Percentiles rank a stretch among this genome's conserved stretches.
Evolutionary conservation across 2,329 filamentous ascomycete genomes (phyloP).

Genomic region (Xylariales sp.): DNA sequence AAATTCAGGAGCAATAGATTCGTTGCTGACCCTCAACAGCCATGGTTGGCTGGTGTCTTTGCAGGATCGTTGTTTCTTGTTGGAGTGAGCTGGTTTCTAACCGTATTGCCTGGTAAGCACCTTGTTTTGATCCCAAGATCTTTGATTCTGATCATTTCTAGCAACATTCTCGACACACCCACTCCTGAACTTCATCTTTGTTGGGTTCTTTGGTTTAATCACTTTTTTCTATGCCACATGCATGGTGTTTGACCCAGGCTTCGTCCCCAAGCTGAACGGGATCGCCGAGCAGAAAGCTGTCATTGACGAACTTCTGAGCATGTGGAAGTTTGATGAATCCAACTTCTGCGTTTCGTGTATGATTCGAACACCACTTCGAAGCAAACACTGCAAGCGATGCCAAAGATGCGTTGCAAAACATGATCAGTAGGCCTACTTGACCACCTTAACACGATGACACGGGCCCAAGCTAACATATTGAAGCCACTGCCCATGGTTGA

Average conservation of each 20-base stretch:
- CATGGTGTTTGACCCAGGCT: conserved; percentile 88
- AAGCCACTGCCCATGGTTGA: conserved; percentile 95
- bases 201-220: conserved; percentile 58
- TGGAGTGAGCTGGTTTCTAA: conserved; percentile 68
- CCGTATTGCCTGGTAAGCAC: conserved; percentile 64
- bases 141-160: conserved; percentile 34
- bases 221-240: conserved; percentile 82
- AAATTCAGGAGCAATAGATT: background rate
- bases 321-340: conserved; percentile 88
- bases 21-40: conserved; percentile 40
- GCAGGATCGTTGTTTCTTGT: conserved; percentile 79
- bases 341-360: conserved; percentile 95
- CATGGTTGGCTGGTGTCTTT: conserved; percentile 92
- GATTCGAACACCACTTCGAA: conserved; percentile 85
- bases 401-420: conserved; percentile 91
- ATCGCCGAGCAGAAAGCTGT: conserved; percentile 84
- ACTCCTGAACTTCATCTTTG: conserved; percentile 76
- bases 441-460: background rate
- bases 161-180: conserved; percentile 61
- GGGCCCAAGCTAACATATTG: conserved; percentile 17
- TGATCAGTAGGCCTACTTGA: conserved; percentile 73
- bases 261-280: conserved; percentile 83
- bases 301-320: conserved; percentile 78
- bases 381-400: conserved; percentile 93
- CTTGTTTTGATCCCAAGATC: background rate